Base-by-base conservation (phyloP, 495 filamentous ascomycete species). In the Neurospora sp. region DNA sequence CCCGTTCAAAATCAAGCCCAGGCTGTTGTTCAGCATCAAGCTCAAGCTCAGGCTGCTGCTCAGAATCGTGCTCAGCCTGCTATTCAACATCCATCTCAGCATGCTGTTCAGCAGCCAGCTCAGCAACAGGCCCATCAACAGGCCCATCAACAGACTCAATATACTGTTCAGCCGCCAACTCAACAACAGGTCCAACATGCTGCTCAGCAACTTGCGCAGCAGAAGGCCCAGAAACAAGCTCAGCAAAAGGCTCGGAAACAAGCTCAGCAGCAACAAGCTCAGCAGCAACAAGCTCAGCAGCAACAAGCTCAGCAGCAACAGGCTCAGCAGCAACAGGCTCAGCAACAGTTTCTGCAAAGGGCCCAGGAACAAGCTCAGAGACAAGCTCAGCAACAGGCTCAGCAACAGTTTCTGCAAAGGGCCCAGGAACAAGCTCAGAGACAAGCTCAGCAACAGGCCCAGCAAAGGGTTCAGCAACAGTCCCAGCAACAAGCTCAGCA, bases 91-190 rank as follows among this genome's bases (percentile, higher is more conserved):
- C 35, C 35, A 35, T 4, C 35, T 35, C 35, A 35, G 35, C 35
- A 35, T 35, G 0, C 5, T 35, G 35, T 35, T 44, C 18, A 49
- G n/a, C 49, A 27, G 31, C 62, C 5, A 5, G 35, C 5, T 44
- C 18, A 49, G n/a, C 49, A 27, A 60, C 62, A 70, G 42, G 39
- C 31, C 8, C 14, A 20, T 7, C 69, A 20, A 77, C 60, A 72
- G 71, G 74, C 39, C 20, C 72, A 5, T 44, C 71, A 20, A 72
- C 66, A 76, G 72, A 11, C n/a, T 20, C 44, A 54, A 20, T 1
- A 44, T n/a, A 74, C 60, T 75, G 60, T 71, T 74, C 60, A 75
- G 72, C 76, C 72, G 70, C 38, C 70, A 49, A 2, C 44, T 77
- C 62, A 39, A n/a, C n/a, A n/a, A n/a, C n/a, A n/a, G n/a, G n/a